Conservation (phyloP, 176 grass and related monocot species). For the maize (Zea mays) region Zm-B73-REFERENCE-NAM-5.0 NC_050103.1:130896501-130897000, state of each 20-base stretch:
- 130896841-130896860: too few species aligned
- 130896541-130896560: conserved; percentile 2
- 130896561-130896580: not conserved
- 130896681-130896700: not conserved
- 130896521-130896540: not conserved
- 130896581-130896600: not conserved
- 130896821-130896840: too few species aligned
- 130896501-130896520: conserved; percentile 4
- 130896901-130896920: too few species aligned
- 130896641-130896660: not conserved
- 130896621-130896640: not conserved
- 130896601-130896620: conserved; percentile 15
- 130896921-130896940: too few species aligned
- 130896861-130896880: too few species aligned
- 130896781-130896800: too few species aligned
- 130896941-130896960: too few species aligned
- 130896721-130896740: not conserved
- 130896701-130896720: not conserved
- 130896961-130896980: too few species aligned
- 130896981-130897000: too few species aligned
- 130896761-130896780: not conserved
- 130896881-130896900: too few species aligned
- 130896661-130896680: not conserved
- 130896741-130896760: not conserved
- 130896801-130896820: too few species aligned